These are phyloP conservation scores for Paspalum notatum DNA, from an alignment of 176 grass and related monocot species.

Conservation along the genomic window DNA sequence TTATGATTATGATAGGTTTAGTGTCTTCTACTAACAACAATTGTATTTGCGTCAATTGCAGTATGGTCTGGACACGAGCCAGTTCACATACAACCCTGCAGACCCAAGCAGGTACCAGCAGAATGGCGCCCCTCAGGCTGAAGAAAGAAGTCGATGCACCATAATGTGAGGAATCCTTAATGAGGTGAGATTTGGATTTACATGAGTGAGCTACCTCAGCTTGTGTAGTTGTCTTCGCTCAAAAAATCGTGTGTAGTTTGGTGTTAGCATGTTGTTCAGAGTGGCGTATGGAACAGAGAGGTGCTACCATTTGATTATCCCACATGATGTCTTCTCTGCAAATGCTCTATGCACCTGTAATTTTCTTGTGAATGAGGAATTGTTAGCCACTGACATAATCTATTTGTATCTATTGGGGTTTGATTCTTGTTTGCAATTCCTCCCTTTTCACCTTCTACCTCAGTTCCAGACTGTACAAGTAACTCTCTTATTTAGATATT, in stretches of 20 bases:
- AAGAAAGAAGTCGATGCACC: constrained; percentile 71
- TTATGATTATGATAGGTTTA: neutral
- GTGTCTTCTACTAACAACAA: neutral
- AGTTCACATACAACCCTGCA: constrained; percentile 90
- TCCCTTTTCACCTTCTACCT: neutral
- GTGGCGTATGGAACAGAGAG: constrained; percentile 36
- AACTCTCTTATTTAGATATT: neutral
- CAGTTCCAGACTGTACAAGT: neutral
- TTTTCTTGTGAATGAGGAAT: constrained; percentile 43
- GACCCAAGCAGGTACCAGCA: constrained; percentile 79
- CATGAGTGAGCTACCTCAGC: no score
- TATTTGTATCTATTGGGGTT: neutral
- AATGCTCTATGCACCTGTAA: constrained; percentile 21
- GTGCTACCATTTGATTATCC: constrained; percentile 18
- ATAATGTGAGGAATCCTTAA: constrained; percentile 62
- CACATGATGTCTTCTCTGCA: constrained; percentile 13
- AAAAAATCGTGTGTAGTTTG: constrained; percentile 38
- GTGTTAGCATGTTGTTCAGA: constrained; percentile 32
- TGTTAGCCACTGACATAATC: constrained; percentile 24
- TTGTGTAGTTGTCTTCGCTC: no score
- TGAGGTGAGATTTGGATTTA: neutral
- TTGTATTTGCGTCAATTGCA: constrained; percentile 41
- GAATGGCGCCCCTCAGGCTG: constrained; percentile 49
- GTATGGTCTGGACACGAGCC: constrained; percentile 91
- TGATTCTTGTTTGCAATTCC: neutral